Conservation (phyloP, 176 grass and related monocot species). For the Microstegium vimineum region DNA sequence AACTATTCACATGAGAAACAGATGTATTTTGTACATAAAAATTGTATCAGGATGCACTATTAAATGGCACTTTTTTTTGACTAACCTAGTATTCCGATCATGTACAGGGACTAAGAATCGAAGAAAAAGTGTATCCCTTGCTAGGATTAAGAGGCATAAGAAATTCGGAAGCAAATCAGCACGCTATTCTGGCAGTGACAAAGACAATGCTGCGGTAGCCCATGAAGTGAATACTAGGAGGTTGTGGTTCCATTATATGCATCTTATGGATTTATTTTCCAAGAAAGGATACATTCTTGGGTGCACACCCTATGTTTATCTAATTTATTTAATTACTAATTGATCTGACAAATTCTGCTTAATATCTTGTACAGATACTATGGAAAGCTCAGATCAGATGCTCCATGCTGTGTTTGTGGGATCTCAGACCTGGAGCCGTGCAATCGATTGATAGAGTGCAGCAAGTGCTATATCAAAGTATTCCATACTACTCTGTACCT, state of each 20-base stretch:
- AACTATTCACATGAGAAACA: not conserved
- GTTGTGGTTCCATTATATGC: constrained; percentile 32
- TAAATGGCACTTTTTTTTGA: constrained; percentile 20
- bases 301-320: not conserved
- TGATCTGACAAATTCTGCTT: constrained; percentile 17
- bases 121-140: constrained; percentile 24
- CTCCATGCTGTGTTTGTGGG: constrained; percentile 85
- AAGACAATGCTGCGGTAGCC: constrained; percentile 27
- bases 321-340: constrained; percentile 15
- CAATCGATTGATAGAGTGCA: constrained; percentile 78
- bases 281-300: not conserved
- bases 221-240: constrained; percentile 39
- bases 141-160: constrained; percentile 22
- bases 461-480: constrained; percentile 75
- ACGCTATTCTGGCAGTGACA: constrained; percentile 13
- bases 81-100: constrained; percentile 17
- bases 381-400: constrained; percentile 44
- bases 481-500: constrained; percentile 26
- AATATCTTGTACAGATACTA: constrained; percentile 40
- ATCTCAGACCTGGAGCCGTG: constrained; percentile 66
- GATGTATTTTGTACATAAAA: not conserved
- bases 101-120: constrained; percentile 38
- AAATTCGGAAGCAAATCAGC: constrained; percentile 24
- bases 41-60: not conserved
- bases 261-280: not conserved